Conservation (phyloP, 2,329 filamentous ascomycete species). For the Sarocladiaceae sp. region DNA sequence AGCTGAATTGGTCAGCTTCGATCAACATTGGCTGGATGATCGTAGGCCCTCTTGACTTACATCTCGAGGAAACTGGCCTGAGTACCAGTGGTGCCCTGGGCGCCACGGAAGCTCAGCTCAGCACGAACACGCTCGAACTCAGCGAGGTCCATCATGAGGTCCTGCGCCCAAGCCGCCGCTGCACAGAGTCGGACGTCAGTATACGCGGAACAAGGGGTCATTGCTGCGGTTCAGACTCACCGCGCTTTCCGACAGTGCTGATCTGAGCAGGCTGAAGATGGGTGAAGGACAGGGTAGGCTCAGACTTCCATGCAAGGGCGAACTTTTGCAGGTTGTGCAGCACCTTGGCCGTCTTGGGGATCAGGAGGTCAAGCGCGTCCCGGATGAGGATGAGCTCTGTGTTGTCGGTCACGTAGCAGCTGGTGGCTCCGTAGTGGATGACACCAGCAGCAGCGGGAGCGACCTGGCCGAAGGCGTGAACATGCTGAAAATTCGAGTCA, state of each 20-base stretch:
- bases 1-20: slow-evolving; percentile 35
- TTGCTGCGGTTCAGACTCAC: slow-evolving; percentile 1
- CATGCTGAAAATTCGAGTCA: slow-evolving; percentile 35
- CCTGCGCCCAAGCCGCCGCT: slow-evolving; percentile 63
- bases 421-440: slow-evolving; percentile 61
- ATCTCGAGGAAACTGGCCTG: slow-evolving; percentile 62
- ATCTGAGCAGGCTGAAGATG: slow-evolving; percentile 60
- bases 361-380: slow-evolving; percentile 63
- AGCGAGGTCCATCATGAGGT: slow-evolving; percentile 59
- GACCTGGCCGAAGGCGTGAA: slow-evolving; percentile 66
- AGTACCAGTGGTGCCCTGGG: slow-evolving; percentile 62
- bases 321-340: slow-evolving; percentile 69
- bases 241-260: slow-evolving; percentile 38
- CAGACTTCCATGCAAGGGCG: slow-evolving; percentile 61
- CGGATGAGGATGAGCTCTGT: slow-evolving; percentile 65
- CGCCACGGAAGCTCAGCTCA: slow-evolving; percentile 69
- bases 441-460: slow-evolving; percentile 75
- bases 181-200: not conserved
- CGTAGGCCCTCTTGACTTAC: no score
- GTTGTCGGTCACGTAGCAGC: slow-evolving; percentile 54
- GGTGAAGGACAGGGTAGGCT: slow-evolving; percentile 71
- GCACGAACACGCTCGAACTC: slow-evolving; percentile 63
- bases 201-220: no score
- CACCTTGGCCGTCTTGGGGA: slow-evolving; percentile 72
- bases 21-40: slow-evolving; percentile 12